A percentile compares a stretch with the other conserved stretches of the same genome.
These are phyloP conservation scores for Tolypocladium inflatum DNA, from an alignment of 2,329 filamentous ascomycete genomes.

Conservation along the genomic window DNA sequence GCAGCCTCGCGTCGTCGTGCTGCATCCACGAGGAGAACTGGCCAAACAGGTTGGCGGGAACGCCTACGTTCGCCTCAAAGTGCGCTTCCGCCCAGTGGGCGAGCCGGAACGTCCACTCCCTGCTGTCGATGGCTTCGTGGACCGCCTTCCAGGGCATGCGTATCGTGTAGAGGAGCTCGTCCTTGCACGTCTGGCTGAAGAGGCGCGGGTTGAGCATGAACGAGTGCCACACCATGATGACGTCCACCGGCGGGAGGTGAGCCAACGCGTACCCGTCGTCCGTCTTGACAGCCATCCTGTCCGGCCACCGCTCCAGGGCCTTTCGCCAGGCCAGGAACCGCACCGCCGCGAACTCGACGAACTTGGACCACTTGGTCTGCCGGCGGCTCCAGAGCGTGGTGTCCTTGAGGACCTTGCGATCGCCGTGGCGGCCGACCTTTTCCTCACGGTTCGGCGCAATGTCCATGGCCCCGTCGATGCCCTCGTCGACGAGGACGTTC, in stretches of 20 bases:
- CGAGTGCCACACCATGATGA: constrained; percentile 28
- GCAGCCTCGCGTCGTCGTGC: no score
- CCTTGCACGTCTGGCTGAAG: constrained; percentile 7
- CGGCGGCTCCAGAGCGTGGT: constrained; percentile 7
- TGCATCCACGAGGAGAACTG: constrained; percentile 4
- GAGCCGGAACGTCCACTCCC: constrained; percentile 7
- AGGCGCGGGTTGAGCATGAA: constrained; percentile 21
- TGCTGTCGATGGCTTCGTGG: constrained; percentile 7
- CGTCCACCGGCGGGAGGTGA: constrained; percentile 16
- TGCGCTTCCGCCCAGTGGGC: not conserved
- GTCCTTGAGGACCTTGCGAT: constrained; percentile 12
- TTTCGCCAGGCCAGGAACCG: constrained; percentile 16
- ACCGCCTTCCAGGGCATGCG: constrained; percentile 11
- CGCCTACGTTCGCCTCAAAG: not conserved
- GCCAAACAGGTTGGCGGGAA: constrained; percentile 3
- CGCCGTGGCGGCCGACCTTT: constrained; percentile 8
- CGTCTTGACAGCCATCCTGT: not conserved
- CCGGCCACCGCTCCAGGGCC: not conserved
- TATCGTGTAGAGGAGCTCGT: constrained; percentile 7
- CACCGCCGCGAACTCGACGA: constrained; percentile 14
- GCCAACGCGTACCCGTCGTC: not conserved
- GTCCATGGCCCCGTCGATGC: constrained; percentile 9
- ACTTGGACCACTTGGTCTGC: constrained; percentile 15
- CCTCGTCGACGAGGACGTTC: constrained; percentile 9
- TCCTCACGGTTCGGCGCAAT: constrained; percentile 6